Base-by-base conservation (phyloP, 257 asterid genomes). In the Forsythia suspensa region DNA sequence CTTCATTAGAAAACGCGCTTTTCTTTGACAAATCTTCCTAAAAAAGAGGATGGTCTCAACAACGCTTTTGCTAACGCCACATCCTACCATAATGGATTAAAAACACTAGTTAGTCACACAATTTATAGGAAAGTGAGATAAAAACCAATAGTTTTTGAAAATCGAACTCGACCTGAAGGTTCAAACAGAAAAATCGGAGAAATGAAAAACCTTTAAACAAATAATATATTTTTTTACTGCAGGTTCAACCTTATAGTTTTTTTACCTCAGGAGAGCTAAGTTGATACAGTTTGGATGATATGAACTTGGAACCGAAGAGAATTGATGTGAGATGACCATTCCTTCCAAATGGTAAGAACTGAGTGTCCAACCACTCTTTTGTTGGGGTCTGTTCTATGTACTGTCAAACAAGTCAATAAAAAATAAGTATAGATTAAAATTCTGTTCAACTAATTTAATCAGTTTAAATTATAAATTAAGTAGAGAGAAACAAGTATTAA, bases 31-130 rank as follows among this genome's bases (percentile, higher is more conserved):
- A 57, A 63, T 88, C 91, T 34, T 79, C 90, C 37, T 0, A 41
- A 89, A 86, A 24, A 84, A 29, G 90, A 85, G 70, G 83, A 77
- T 65, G 89, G 82, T 85, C 96, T 88, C 39, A 79, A 0, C 84
- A 89, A 81, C 77, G 38, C 46, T 7, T 52, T 81, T 57, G 79
- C 94, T 82, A 91, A 77, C 51, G 84, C 84, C 82, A 85, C 44
- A 40, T 88, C 94, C 96, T 91, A 79, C 40, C 81, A 65, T 39
- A 70, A 46, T 12, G 52, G 5, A 46, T 11, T 46, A 16, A 46
- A 46, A 46, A 11, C 18, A 3, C 0, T 46, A 3, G 18, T 46
- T 46, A 18, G 55, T 46, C 18, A 46, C 55, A 9, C 13, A 9
- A 43, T 13, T 5, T 12, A 46, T 46, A 12, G 34, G 34, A 29